Percentiles rank a stretch among this genome's conserved stretches.
Evolutionary conservation across 2,329 filamentous ascomycete species (phyloP).

Genomic region (Alternaria ventricosa): DNA sequence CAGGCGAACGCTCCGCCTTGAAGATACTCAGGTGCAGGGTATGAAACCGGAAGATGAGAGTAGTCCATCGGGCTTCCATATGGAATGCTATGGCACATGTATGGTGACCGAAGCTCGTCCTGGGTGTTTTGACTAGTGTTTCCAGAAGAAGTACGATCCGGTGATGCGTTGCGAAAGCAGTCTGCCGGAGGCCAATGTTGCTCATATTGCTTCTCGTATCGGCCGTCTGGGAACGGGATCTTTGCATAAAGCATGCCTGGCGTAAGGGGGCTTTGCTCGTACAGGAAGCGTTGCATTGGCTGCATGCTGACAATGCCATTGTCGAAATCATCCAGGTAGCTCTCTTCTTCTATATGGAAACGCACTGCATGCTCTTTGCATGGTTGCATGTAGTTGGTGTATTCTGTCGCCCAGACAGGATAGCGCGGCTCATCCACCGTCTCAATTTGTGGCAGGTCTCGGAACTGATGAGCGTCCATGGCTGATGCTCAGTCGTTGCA

Average conservation of each 20-base stretch:
- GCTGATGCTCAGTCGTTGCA: background rate
- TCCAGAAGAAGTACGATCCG: conserved; percentile 43
- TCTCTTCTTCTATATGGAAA: conserved; percentile 21
- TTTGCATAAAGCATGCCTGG: conserved; percentile 39
- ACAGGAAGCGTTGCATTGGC: conserved; percentile 45
- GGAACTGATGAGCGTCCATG: conserved; percentile 34
- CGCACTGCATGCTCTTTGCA: conserved; percentile 22
- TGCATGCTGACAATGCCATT: conserved; percentile 33
- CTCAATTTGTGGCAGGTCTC: conserved; percentile 41
- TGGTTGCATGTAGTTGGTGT: conserved; percentile 14
- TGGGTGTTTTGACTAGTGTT: conserved; percentile 40
- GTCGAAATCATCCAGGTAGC: conserved; percentile 24
- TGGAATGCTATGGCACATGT: conserved; percentile 17
- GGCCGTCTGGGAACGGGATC: conserved; percentile 23
- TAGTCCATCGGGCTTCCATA: conserved; percentile 31
- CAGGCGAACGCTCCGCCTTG: conserved; percentile 18
- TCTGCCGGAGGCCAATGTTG: conserved; percentile 31
- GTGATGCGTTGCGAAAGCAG: conserved; percentile 36
- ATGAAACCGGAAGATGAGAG: conserved; percentile 25
- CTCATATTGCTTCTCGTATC: conserved; percentile 23
- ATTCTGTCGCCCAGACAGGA: conserved; percentile 14
- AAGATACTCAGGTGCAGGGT: conserved; percentile 23
- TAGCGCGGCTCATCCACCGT: conserved; percentile 29
- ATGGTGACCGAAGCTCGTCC: conserved; percentile 40
- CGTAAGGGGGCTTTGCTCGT: conserved; percentile 35